These are phyloP conservation scores for Kazachstania sp. DNA, from an alignment of 1,139 yeast species.

Conservation along the genomic window DNA sequence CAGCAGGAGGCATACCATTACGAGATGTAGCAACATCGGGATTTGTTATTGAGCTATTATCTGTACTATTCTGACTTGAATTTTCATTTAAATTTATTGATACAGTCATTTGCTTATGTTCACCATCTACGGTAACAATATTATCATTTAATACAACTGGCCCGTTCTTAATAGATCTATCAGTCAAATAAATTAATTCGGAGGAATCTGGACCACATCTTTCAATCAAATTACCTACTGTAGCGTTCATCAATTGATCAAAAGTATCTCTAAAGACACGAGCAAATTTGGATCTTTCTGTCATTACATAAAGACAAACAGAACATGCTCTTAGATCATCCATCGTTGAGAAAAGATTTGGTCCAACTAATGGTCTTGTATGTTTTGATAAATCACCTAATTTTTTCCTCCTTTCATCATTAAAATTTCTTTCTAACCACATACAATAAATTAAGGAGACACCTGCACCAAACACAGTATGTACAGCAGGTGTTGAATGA, in stretches of 20 bases:
- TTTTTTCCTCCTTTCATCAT: constrained; percentile 40
- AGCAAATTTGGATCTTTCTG: constrained; percentile 53
- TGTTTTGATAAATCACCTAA: constrained; percentile 46
- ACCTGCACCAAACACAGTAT: constrained; percentile 55
- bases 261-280: constrained; percentile 51
- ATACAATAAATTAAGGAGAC: constrained; percentile 52
- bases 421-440: constrained; percentile 51
- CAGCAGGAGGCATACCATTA: constrained; percentile 49
- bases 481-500: constrained; percentile 53
- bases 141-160: neutral
- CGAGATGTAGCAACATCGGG: no score
- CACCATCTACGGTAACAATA: neutral
- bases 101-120: neutral
- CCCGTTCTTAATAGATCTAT: neutral
- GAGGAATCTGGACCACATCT: constrained; percentile 51
- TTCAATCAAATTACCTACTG: constrained; percentile 44
- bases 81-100: neutral
- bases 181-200: constrained; percentile 35
- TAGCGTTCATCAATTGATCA: constrained; percentile 52
- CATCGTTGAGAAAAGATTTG: constrained; percentile 41
- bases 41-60: constrained; percentile 13
- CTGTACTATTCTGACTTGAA: constrained; percentile 7
- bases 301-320: constrained; percentile 48
- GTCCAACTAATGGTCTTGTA: constrained; percentile 46
- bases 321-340: constrained; percentile 55